Evolutionary conservation across 208 protist species (phyloP), one percentile per base, ranked within the genome.

Genomic region (Wallacemonas collosoma): DNA sequence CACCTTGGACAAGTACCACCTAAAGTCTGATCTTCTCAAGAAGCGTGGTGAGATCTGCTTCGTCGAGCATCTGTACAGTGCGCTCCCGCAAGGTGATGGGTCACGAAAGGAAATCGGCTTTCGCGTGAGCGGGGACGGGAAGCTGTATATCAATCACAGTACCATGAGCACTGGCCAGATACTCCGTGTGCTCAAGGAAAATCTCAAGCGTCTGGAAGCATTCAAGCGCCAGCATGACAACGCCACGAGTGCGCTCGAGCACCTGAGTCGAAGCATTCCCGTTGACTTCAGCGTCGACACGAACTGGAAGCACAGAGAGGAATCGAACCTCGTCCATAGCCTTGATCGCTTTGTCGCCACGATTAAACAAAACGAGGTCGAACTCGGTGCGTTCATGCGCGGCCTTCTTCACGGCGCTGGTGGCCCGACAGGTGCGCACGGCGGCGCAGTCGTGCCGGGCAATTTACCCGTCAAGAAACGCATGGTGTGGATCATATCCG

Each of bases 271-370:
- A n/a, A 82, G 74, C 54, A 73, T 93, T 43, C 88, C 86, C 3
- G 81, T 95, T 2, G 88, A 95, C 73, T 92, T 95, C 75, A 93
- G 84, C 73, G 81, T 95, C 12, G 85, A 92, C 70, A 89, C 85
- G 4, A 75, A 89, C 53, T 95, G 90, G 88, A 92, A 93, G 67
- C n/a, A 83, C 41, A 78, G 84, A 26, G 88, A 87, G 53, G 90
- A 93, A 61, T 72, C 75, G 12, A 90, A 92, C 38, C 68, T 93
- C 15, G 81, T 90, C 15, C 70, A 80, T 38, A 79, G 73, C 26
- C 73, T 93, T 7, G 68, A 89, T 53, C 72, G 75, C 15, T 95
- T 93, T 75, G 85, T 84, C 2, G 45, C 35, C 17, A 95, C 80
- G 0, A 92, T 95, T 43, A 84, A 87, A 77, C 68, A 77, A 35